Base-by-base conservation (phyloP, 345 rosid genomes). In the Adansonia digitata region DNA sequence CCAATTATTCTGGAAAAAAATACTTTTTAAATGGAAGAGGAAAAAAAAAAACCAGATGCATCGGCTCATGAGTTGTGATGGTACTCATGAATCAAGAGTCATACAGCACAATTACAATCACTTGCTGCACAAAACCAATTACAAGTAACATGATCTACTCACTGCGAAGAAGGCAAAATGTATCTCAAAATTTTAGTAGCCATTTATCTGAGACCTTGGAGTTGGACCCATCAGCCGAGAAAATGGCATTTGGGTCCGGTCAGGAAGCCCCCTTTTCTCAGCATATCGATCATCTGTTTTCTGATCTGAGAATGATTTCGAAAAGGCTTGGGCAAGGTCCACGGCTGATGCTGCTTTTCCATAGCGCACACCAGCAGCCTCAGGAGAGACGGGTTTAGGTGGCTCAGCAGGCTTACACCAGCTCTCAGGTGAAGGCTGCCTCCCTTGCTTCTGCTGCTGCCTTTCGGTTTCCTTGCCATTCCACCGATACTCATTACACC, bases 291-390 rank as follows among this genome's bases (percentile, higher is more conserved):
- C 87, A 72, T 86, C 84, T 62, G 83, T 65, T 78, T 82, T 85
- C 24, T 85, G 78, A 70, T 83, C 84, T 5, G 97, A 84, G 52
- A 78, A 75, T 42, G 96, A 84, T 73, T 83, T 81, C 1, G 97
- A 87, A 74, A 86, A 90, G 74, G 94, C 88, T 75, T 89, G 92
- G 4, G 96, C 91, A 72, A 90, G 94, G 78, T 92, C 92, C 62
- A 88, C 69, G 0, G 96, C 88, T 17, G 97, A 89, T 42, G 92
- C 89, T 68, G 87, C 84, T 83, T 90, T 92, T 65, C 46, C 46
- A 12, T 43, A 43, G 46, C 46, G 46, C 56, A 60, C 1, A n/a
- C 91, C 86, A 65, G 69, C 65, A 59, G 80, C 53, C 61, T 90
- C 94, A 18, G 83, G 80, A 61, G 90, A 82, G 51, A 82, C 77